Base-by-base conservation (phyloP, 2,329 filamentous ascomycete genomes). In the Teratosphaeriaceae sp. region DNA sequence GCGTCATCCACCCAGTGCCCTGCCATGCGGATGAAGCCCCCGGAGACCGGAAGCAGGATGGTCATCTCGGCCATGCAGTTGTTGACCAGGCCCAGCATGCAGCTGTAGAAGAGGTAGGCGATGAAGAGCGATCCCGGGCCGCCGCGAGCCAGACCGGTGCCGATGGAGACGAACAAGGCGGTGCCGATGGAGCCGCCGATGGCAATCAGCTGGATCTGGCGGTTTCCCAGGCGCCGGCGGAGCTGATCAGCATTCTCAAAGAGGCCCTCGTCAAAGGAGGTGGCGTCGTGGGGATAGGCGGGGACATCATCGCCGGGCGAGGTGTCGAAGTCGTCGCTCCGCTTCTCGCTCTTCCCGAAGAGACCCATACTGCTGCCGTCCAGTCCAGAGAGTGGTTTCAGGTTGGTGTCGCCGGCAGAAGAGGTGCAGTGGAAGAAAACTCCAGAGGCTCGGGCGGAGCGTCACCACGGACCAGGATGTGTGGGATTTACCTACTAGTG, bases 1-100 rank as follows among this genome's bases (percentile, higher is more conserved):
- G 79, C 71, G n/a, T 82, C 79, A 58, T 84, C 80, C 8, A 78
- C 76, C 75, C 78, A 84, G 52, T 78, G 69, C 21, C 79, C 78
- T 3, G 78, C 78, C 54, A 82, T 70, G 46, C 80, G 78, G 49
- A 83, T 73, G 58, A 82, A 83, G 4, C 76, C 76, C 48, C 79
- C 79, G 31, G 71, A 73, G 36, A 84, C 72, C 19, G 80, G 80
- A 70, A 80, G 78, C 48, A 74, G 75, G 27, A 71, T 70, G 22
- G 68, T 73, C 79, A 84, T 83, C 59, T 84, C 80, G 7, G 80
- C 79, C 46, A 82, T 69, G 48, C 72, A 73, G 56, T 82, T 83
- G 69, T 82, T 83, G 57, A 83, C 75, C 36, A 80, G 65, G 19
- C 67, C 79, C 46, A 83, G 68, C 42, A 82, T 56, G 53, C 66